Conservation (phyloP, 768 basidiomycete genomes). For the Lentinula detonsa region DNA sequence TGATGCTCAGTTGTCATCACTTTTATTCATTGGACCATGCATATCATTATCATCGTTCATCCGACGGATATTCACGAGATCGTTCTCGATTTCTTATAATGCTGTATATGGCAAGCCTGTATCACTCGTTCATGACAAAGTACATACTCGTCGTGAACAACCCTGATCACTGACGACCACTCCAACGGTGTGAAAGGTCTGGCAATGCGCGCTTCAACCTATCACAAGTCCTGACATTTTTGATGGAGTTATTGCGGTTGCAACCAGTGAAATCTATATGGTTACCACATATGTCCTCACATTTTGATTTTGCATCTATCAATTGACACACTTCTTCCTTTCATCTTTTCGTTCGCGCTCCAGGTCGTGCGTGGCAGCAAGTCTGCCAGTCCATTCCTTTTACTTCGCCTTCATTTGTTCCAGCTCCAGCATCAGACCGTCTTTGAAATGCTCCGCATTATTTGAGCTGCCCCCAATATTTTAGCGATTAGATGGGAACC, state of each 20-base stretch:
- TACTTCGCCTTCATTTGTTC: neutral
- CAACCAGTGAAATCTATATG: neutral
- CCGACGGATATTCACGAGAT: too few species aligned
- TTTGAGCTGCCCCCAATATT: neutral
- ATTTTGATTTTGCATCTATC: neutral
- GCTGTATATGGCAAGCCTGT: too few species aligned
- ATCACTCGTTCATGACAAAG: too few species aligned
- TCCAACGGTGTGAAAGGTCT: too few species aligned
- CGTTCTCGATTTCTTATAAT: too few species aligned
- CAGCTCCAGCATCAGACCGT: neutral
- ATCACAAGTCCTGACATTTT: neutral
- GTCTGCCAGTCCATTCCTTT: conserved; percentile 6
- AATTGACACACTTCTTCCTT: neutral
- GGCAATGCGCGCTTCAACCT: too few species aligned
- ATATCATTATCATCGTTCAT: neutral
- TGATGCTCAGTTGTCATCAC: neutral
- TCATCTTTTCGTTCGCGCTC: neutral
- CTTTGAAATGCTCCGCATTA: neutral
- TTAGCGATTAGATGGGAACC: conserved; percentile 30
- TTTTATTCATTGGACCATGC: too few species aligned
- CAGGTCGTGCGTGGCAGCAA: neutral
- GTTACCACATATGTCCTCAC: neutral
- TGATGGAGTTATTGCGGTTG: neutral
- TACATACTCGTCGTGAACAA: too few species aligned
- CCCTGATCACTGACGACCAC: too few species aligned